Evolutionary conservation across 805 yeast genomes (phyloP), one percentile per base, ranked within the genome.

Genomic region (Spathaspora arborariae): DNA sequence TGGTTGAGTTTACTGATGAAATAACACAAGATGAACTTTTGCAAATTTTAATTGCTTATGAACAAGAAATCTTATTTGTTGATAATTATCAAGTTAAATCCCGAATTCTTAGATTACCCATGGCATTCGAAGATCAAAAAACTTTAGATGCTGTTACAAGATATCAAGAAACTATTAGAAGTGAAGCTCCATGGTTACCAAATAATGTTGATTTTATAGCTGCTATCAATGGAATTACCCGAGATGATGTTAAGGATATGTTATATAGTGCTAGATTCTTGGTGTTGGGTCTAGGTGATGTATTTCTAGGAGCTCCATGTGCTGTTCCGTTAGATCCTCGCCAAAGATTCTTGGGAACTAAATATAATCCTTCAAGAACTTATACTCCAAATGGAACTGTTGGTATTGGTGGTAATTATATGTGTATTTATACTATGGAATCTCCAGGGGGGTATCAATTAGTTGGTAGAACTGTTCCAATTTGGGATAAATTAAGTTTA

Each of bases 361-460:
- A 92, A 69, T 94, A 92, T 71, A 92, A 92, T 63, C 99, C 99
- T 35, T 87, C 97, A 11, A 81, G 99, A 74, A 88, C 97, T 1
- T 91, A 78, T 72, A 92, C 99, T 2, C 96, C 97, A 35, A 88
- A 89, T 62, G 99, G 99, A 56, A 87, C 94, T 33, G 98, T 92
- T 51, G 99, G 99, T 60, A 84, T 94, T 63, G 99, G 99, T 52
- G 98, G 99, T 57, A 89, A 86, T 88, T 94, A 90, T 77, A 91
- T 92, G 98, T 92, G 98, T 73, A 91, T 92, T 57, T 92, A 92
- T 68, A 89, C 98, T 26, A 91, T 92, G 92, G 95, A 89, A 55
- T 89, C 97, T 20, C 99, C 99, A 41, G 99, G 99, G 70, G 99
- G 99, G 26, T 92, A 92, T 69, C 98, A 92, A 71, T 78, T 92